phyloP scores from a whole-genome alignment of 768 basidiomycete species.

The Mrakia gelida region DNA sequence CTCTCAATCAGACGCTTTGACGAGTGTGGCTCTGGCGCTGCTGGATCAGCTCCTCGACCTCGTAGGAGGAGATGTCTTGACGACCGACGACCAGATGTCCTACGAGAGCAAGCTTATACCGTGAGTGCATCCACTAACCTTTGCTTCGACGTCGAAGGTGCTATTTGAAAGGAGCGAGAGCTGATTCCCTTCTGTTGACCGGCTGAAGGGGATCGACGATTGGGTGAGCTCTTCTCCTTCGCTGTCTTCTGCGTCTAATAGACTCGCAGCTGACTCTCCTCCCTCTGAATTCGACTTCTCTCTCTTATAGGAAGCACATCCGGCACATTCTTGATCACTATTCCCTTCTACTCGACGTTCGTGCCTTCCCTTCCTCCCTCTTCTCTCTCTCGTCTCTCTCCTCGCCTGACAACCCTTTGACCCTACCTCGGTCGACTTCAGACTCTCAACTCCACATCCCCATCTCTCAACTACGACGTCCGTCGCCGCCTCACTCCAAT shows the following conservation, averaged over 20 bases:
- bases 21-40: neutral
- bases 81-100: neutral
- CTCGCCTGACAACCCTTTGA: too few species aligned
- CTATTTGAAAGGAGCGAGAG: too few species aligned
- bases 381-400: too few species aligned
- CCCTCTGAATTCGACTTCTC: neutral
- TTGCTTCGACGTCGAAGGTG: neutral
- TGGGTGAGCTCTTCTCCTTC: too few species aligned
- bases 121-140: neutral
- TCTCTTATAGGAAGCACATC: neutral
- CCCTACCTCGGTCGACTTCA: too few species aligned
- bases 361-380: too few species aligned
- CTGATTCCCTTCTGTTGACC: too few species aligned
- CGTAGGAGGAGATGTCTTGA: neutral
- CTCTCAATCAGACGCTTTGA: neutral
- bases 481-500: neutral
- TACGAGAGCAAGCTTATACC: neutral
- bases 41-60: neutral
- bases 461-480: constrained; percentile 4
- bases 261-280: too few species aligned
- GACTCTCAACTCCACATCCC: neutral
- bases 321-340: neutral
- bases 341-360: neutral
- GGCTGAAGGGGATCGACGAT: too few species aligned
- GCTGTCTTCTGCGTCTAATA: too few species aligned